phyloP scores from a whole-genome alignment of 805 yeast genomes.

The Limtongia smithiae region DNA sequence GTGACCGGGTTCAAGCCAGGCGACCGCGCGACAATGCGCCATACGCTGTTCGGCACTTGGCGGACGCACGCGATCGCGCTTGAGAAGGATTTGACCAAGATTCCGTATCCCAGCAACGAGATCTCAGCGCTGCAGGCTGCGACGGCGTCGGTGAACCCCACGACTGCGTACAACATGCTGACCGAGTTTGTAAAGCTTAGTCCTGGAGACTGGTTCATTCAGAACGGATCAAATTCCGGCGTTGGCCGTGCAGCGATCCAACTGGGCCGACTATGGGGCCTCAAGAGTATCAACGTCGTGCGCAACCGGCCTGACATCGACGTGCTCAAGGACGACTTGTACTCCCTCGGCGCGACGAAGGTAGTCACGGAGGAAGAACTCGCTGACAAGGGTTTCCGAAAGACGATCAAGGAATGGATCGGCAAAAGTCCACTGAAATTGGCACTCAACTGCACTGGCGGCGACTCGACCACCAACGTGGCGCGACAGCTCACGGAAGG shows the following conservation, averaged over 20 bases:
- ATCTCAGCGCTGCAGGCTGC: slow-evolving; percentile 54
- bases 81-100: slow-evolving; percentile 51
- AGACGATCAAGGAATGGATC: slow-evolving; percentile 48
- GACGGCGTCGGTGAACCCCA: slow-evolving; percentile 86
- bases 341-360: slow-evolving; percentile 71
- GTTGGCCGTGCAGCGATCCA: slow-evolving; percentile 92
- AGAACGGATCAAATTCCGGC: slow-evolving; percentile 94
- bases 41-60: slow-evolving; percentile 91
- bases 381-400: slow-evolving; percentile 61
- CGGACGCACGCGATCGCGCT: slow-evolving; percentile 64
- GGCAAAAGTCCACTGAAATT: slow-evolving; percentile 54
- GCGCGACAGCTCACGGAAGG: slow-evolving; percentile 75
- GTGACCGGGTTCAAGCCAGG: slow-evolving; percentile 54
- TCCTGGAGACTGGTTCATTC: slow-evolving; percentile 83
- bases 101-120: slow-evolving; percentile 48
- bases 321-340: slow-evolving; percentile 53
- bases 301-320: slow-evolving; percentile 80
- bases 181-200: slow-evolving; percentile 58
- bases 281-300: slow-evolving; percentile 81
- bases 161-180: slow-evolving; percentile 87
- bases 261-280: slow-evolving; percentile 71
- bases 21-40: slow-evolving; percentile 83
- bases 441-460: slow-evolving; percentile 93
- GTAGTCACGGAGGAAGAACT: slow-evolving; percentile 89
- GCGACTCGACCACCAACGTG: slow-evolving; percentile 73